Evolutionary conservation across 192 early-diverging fungal genomes (phyloP), one percentile per base, ranked within the genome.

Genomic region (Mortierella antarctica): DNA sequence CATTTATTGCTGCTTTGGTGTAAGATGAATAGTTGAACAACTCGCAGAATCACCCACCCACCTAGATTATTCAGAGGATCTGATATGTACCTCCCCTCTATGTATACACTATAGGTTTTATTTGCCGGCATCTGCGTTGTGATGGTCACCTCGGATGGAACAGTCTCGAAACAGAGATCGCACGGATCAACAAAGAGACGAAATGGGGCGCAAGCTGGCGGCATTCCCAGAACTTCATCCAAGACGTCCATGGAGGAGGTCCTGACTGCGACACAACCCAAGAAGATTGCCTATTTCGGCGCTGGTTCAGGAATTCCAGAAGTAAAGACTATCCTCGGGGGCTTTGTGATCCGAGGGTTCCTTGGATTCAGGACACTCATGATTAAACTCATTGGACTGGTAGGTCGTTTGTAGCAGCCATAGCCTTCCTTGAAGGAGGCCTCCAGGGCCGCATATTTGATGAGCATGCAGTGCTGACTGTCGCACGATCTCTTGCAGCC

Each of bases 251-350:
- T 80, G 46, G 70, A 71, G 31, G 42, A 62, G 1, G 9, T 52
- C 6, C 45, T 80, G 41, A 47, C 47, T 13, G 70, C 65, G 42
- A 63, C 70, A 13, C 77, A 80, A 15, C 77, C 77, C 5, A 80
- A 80, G 46, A 80, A 80, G 20, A 72, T 80, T 58, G 77, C 77
- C 14, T 80, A 80, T 15, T 80, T 80, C 18, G 70, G 77, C 12
- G 95, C 96, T 7, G 96, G 96, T 41, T 94, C 93, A 6, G 96
- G 96, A 53, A 93, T 96, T 42, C 92, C 96, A 20, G 96, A 99
- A 84, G 93, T 99, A 56, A 99, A 99, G 78, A 95, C 94, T 7
- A 97, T 97, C 45, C 79, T 98, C 50, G 93, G 96, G 31, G 96
- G 97, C 4, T 99, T 97, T 82, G 93, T 96, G 20, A 97, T 99